Conservation (phyloP, 768 basidiomycete species). For the Boletus eberwhitei region DNA sequence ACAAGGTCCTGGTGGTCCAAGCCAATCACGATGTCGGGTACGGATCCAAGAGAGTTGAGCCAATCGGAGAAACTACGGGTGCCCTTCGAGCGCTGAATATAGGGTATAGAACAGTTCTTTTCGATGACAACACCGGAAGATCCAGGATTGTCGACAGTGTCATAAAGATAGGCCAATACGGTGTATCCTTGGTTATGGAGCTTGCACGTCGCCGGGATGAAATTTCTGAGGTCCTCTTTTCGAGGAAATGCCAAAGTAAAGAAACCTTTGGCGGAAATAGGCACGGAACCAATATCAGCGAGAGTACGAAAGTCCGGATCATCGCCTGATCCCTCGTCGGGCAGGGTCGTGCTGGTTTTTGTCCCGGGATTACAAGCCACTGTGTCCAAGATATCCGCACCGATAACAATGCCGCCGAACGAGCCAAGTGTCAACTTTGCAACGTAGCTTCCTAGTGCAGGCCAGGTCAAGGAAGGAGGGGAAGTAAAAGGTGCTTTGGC, state of each 20-base stretch:
- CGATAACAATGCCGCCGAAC: conserved; percentile 40
- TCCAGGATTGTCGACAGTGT: neutral
- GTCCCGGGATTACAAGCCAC: neutral
- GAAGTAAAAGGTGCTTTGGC: conserved; percentile 15
- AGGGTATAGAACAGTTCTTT: conserved; percentile 17
- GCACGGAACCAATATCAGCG: neutral
- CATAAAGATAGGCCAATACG: conserved; percentile 33
- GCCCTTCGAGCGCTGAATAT: conserved; percentile 13
- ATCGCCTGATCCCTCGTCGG: neutral
- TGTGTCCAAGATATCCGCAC: conserved; percentile 3
- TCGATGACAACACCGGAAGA: conserved; percentile 4
- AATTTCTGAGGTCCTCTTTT: conserved; percentile 31
- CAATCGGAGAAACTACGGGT: conserved; percentile 24
- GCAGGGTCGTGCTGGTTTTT: neutral
- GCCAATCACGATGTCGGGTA: conserved; percentile 35
- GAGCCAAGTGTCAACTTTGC: conserved; percentile 29
- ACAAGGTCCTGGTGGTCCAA: conserved; percentile 31
- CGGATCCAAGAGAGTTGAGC: conserved; percentile 27
- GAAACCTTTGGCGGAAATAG: conserved; percentile 15
- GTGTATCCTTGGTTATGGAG: conserved; percentile 31
- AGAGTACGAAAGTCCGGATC: neutral
- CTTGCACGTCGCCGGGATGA: conserved; percentile 37
- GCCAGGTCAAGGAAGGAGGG: conserved; percentile 23
- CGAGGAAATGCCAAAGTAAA: conserved; percentile 37
- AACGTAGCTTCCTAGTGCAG: conserved; percentile 21